These are phyloP conservation scores for Claviceps maximensis DNA, from an alignment of 2,329 filamentous ascomycete species.

Conservation along the genomic window DNA sequence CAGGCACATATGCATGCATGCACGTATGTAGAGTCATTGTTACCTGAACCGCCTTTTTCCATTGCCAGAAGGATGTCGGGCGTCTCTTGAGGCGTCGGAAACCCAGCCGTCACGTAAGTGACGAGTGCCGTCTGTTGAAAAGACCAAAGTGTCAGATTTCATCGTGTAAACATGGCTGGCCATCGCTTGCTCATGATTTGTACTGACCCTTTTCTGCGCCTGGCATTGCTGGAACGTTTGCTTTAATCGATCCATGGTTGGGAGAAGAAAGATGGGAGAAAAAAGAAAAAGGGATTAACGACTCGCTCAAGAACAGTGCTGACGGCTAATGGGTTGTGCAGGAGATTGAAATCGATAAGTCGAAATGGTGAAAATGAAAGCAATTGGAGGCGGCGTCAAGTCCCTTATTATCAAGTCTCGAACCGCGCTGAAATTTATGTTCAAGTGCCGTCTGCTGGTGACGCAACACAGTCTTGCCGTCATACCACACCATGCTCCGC, in stretches of 20 bases:
- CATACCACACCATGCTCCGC: neutral
- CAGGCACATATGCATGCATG: neutral
- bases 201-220: slow-evolving; percentile 42
- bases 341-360: neutral
- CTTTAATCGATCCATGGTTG: slow-evolving; percentile 41
- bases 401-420: neutral
- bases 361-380: neutral
- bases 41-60: slow-evolving; percentile 85
- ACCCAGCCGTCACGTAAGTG: slow-evolving; percentile 93
- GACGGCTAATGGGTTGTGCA: neutral
- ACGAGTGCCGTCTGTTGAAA: slow-evolving; percentile 62
- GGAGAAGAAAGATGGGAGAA: no score
- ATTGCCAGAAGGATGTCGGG: slow-evolving; percentile 75
- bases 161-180: neutral
- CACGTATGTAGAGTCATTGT: slow-evolving; percentile 16
- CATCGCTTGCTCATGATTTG: slow-evolving; percentile 13
- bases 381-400: neutral
- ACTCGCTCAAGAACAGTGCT: neutral
- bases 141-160: neutral
- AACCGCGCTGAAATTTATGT: neutral
- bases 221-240: slow-evolving; percentile 48
- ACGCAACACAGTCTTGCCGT: neutral
- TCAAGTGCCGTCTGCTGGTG: neutral
- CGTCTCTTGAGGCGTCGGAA: slow-evolving; percentile 68
- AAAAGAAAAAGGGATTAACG: no score